Base-by-base conservation (phyloP, 2,329 filamentous ascomycete species). In the Phialocephala subalpina region DNA sequence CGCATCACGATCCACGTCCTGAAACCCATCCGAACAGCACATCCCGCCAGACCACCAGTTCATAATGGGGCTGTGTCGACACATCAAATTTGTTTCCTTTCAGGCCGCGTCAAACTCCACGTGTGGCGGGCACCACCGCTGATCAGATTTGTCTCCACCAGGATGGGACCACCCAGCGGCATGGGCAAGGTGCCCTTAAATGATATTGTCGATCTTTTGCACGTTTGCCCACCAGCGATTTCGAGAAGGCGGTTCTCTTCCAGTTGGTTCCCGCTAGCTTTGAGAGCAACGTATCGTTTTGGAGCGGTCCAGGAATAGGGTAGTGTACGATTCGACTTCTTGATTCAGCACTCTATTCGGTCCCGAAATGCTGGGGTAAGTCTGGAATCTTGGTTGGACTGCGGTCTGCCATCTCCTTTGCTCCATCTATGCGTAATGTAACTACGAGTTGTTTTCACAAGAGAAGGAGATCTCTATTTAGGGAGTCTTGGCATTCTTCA, bases 61-160 rank as follows among this genome's bases (percentile, higher is more conserved):
- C 20, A 12, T 12, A 42, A 42, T 4, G 20, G 22, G 45, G 45
- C 45, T 49, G 45, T 42, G 38, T 42, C 18, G 5, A 42, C 18
- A 42, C 18, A n/a, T 42, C 5, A 42, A 42, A 42, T 14, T 42
- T 6, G 38, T n/a, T 14, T 42, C 38, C 52, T 36, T 27, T 42
- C 36, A 27, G 35, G 57, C 33, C 57, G 36, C 57, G 57, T 49
- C 36, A 45, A 59, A 38, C 9, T 59, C 36, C 57, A 59, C 36
- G 57, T 45, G 57, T 42, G 38, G n/a, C 20, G 57, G 25, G 27
- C 6, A 33, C 36, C n/a, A 16, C 36, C 25, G 36, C 22, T 59
- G 57, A 45, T 59, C 27, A 59, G 57, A 45, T 27, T 49, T 20
- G 45, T 9, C 18, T 49, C 45, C 45, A 49, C 45, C 12, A 42